phyloP scores from a whole-genome alignment of 768 basidiomycete species.

The Hygrocybe coccinea region DNA sequence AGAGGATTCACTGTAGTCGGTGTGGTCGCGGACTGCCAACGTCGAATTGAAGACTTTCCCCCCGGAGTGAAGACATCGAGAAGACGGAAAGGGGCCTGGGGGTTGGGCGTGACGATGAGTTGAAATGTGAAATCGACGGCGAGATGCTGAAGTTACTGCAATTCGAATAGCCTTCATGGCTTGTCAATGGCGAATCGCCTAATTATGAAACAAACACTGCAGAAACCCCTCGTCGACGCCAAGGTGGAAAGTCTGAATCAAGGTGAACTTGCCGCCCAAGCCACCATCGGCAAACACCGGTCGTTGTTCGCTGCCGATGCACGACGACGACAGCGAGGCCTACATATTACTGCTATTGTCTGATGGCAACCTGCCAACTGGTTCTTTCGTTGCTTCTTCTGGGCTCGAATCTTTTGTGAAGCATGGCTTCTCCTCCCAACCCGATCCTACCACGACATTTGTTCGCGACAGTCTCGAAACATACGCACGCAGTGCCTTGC shows the following conservation, averaged over 20 bases:
- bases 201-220: too few relatives aligned
- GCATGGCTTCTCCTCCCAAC: constrained; percentile 62
- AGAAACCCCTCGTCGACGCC: background rate
- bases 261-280: background rate
- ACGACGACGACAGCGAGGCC: constrained; percentile 45
- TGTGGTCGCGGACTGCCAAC: constrained; percentile 28
- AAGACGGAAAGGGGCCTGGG: constrained; percentile 12
- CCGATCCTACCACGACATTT: constrained; percentile 49
- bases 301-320: constrained; percentile 19
- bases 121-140: constrained; percentile 17
- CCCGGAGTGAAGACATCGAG: constrained; percentile 13
- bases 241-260: too few relatives aligned
- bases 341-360: constrained; percentile 76
- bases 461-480: constrained; percentile 67
- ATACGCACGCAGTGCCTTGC: constrained; percentile 71
- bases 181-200: background rate
- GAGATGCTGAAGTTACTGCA: background rate
- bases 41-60: constrained; percentile 34
- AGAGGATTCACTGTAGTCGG: constrained; percentile 8
- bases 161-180: background rate
- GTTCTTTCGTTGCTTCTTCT: constrained; percentile 91
- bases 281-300: background rate
- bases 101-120: constrained; percentile 11
- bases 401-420: constrained; percentile 87
- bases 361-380: constrained; percentile 94